These are phyloP conservation scores for Chaetoceros tenuissimus DNA, from an alignment of 108 stramenopile genomes.

Conservation along the genomic window DNA sequence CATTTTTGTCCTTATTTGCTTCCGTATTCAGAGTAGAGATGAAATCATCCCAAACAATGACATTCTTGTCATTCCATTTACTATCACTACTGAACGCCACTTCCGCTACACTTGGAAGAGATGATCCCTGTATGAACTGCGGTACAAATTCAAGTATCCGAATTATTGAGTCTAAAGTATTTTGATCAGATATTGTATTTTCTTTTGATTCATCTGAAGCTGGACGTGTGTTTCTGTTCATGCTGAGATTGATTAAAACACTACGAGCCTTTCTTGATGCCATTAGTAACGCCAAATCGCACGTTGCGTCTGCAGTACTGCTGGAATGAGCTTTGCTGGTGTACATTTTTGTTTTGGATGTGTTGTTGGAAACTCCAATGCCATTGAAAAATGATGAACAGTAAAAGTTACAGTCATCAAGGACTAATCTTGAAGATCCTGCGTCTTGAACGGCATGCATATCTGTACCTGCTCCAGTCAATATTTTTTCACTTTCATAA, in stretches of 20 bases:
- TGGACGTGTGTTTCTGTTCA: too few species aligned
- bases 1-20: too few species aligned
- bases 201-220: too few species aligned
- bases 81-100: too few species aligned
- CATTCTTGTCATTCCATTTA: too few species aligned
- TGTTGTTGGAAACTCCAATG: not conserved
- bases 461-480: conserved; percentile 11
- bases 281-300: conserved; percentile 41
- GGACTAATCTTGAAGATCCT: conserved; percentile 56
- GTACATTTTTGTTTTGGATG: conserved; percentile 1
- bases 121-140: conserved; percentile 1
- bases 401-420: conserved; percentile 64
- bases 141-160: not conserved
- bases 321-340: conserved; percentile 1
- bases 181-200: not conserved
- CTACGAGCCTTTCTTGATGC: conserved; percentile 27
- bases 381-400: conserved; percentile 41
- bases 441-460: conserved; percentile 45
- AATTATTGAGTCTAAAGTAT: not conserved
- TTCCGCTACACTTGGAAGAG: too few species aligned
- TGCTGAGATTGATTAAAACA: conserved; percentile 15
- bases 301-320: conserved; percentile 27
- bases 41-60: too few species aligned
- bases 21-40: too few species aligned
- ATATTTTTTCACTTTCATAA: not conserved